These are phyloP conservation scores for Exophiala alcalophila DNA, from an alignment of 2,329 filamentous ascomycete species.

Conservation along the genomic window DNA sequence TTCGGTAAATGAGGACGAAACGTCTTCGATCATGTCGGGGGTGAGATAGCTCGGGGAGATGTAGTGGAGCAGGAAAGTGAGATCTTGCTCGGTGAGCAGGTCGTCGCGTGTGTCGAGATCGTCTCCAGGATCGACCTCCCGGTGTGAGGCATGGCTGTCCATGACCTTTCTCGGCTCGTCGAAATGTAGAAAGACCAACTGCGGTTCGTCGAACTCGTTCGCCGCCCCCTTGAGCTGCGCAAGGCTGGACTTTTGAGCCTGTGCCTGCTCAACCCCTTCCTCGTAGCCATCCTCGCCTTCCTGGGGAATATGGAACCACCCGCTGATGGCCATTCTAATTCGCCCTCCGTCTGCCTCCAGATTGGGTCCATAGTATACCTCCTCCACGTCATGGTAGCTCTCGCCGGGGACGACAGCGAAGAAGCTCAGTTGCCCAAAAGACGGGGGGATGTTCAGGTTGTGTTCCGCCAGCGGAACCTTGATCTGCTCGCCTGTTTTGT, in stretches of 20 bases:
- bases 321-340: constrained; percentile 94
- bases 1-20: constrained; percentile 75
- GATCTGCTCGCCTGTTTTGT: constrained; percentile 69
- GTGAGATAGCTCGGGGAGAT: constrained; percentile 87
- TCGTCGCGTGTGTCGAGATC: constrained; percentile 48
- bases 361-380: constrained; percentile 73
- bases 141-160: constrained; percentile 36
- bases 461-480: constrained; percentile 77
- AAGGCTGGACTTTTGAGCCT: constrained; percentile 84
- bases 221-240: constrained; percentile 82
- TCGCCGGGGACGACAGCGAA: constrained; percentile 98
- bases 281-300: constrained; percentile 89
- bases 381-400: constrained; percentile 98
- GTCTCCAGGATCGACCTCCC: constrained; percentile 34
- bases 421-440: constrained; percentile 97
- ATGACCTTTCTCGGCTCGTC: constrained; percentile 35
- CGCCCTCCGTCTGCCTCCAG: constrained; percentile 58
- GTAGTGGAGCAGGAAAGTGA: constrained; percentile 87
- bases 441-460: constrained; percentile 80
- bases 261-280: constrained; percentile 79
- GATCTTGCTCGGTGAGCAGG: constrained; percentile 70
- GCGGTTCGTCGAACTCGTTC: constrained; percentile 82
- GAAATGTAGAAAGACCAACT: constrained; percentile 55
- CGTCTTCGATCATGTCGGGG: constrained; percentile 81
- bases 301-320: constrained; percentile 98